phyloP scores from a whole-genome alignment of 2,329 filamentous ascomycete species.

The Fusarium sp. region DNA sequence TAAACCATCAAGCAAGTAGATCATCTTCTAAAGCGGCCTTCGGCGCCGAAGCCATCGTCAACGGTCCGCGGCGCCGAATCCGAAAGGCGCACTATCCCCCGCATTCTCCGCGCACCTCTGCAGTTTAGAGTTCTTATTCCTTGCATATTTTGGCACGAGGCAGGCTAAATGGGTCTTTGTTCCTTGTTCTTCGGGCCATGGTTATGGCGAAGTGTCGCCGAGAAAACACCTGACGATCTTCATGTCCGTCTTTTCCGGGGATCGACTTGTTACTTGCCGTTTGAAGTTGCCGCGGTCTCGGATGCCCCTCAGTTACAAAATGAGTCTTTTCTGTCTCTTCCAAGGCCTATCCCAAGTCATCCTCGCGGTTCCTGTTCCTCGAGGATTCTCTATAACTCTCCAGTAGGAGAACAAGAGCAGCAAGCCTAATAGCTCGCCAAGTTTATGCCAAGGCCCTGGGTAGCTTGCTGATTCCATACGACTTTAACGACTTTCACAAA shows the following conservation, averaged over 20 bases:
- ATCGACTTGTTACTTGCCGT: not conserved
- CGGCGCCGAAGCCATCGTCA: slow-evolving; percentile 1
- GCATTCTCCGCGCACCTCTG: not conserved
- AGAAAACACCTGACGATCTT: not conserved
- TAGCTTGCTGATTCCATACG: no score
- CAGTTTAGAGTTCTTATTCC: not conserved
- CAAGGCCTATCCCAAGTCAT: not conserved
- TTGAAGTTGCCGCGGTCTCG: not conserved
- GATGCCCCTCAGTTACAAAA: not conserved
- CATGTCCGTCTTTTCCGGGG: not conserved
- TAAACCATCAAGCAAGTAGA: not conserved
- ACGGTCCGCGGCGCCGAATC: slow-evolving; percentile 25
- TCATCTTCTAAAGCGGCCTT: slow-evolving; percentile 5
- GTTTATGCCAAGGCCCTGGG: not conserved
- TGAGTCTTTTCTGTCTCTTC: not conserved
- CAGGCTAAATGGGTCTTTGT: not conserved
- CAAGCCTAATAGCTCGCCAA: not conserved
- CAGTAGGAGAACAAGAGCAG: not conserved
- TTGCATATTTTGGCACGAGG: not conserved
- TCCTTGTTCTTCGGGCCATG: not conserved
- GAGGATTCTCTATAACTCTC: not conserved
- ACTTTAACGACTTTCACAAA: not conserved
- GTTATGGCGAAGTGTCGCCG: not conserved
- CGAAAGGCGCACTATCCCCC: slow-evolving; percentile 19
- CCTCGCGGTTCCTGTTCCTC: not conserved